Evolutionary conservation across 768 basidiomycete genomes (phyloP).

Genomic region (Lentinula sp.): DNA sequence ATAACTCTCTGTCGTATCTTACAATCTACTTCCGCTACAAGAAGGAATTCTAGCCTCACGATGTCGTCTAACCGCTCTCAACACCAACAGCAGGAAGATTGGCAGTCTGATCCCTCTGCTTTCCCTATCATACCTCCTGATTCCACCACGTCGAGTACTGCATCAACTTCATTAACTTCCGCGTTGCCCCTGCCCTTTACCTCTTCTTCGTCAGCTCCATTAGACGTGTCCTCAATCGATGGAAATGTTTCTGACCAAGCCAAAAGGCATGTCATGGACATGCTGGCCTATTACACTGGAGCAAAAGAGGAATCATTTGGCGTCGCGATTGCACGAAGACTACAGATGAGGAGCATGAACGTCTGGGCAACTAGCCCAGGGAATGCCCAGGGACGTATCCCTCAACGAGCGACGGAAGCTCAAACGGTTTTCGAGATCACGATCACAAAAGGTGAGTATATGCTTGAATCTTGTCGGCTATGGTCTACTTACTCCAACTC

Average conservation of each 20-base stretch:
- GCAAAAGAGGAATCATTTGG: slow-evolving; percentile 4
- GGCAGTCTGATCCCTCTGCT: background rate
- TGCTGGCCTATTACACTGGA: background rate
- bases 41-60: background rate
- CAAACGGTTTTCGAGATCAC: slow-evolving; percentile 8
- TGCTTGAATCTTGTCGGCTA: background rate
- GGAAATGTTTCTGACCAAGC: slow-evolving; percentile 5
- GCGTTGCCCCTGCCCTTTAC: background rate
- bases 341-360: slow-evolving; percentile 5
- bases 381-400: background rate
- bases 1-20: background rate
- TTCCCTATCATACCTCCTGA: background rate
- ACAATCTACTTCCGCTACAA: background rate
- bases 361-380: background rate
- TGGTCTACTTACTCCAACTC: background rate
- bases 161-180: background rate
- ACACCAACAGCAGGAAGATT: background rate
- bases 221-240: slow-evolving; percentile 1
- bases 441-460: slow-evolving; percentile 2
- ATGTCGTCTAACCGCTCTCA: slow-evolving; percentile 1
- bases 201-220: background rate
- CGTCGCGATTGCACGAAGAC: background rate
- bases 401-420: background rate
- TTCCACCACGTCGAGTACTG: background rate
- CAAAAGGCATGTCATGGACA: background rate